Conservation (phyloP, 2,329 filamentous ascomycete genomes). For the Alternaria infectoria region DNA sequence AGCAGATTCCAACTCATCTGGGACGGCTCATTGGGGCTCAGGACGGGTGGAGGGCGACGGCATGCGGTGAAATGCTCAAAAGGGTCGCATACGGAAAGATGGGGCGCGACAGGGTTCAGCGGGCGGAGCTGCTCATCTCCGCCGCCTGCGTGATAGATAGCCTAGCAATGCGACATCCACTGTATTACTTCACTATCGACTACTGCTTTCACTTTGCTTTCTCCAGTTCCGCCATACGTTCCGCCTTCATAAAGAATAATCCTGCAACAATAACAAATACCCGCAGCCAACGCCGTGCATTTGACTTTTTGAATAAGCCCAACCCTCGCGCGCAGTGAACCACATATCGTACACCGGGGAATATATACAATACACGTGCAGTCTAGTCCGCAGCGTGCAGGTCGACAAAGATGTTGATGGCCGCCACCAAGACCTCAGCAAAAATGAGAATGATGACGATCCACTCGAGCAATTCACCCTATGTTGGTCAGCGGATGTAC, state of each 20-base stretch:
- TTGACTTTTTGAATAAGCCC: not conserved
- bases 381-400: conserved; percentile 72
- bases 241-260: not conserved
- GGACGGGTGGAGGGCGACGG: conserved; percentile 21
- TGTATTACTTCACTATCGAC: not conserved
- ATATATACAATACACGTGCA: conserved; percentile 21
- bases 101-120: conserved; percentile 22
- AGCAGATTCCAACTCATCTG: conserved; percentile 78
- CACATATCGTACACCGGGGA: conserved; percentile 25
- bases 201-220: not conserved
- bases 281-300: conserved; percentile 10
- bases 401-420: conserved; percentile 94
- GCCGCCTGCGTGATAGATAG: conserved; percentile 6
- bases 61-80: conserved; percentile 23
- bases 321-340: not conserved
- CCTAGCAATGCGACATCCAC: conserved; percentile 4
- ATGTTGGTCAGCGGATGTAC: conserved; percentile 9
- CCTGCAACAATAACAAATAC: not conserved
- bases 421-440: conserved; percentile 90
- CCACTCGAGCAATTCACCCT: conserved; percentile 59
- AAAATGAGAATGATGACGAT: conserved; percentile 92
- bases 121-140: conserved; percentile 16
- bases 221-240: not conserved
- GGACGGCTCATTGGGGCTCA: conserved; percentile 48
- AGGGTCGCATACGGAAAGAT: conserved; percentile 27